phyloP scores from a whole-genome alignment of 768 basidiomycete genomes.

The Phallus indusiatus region DNA sequence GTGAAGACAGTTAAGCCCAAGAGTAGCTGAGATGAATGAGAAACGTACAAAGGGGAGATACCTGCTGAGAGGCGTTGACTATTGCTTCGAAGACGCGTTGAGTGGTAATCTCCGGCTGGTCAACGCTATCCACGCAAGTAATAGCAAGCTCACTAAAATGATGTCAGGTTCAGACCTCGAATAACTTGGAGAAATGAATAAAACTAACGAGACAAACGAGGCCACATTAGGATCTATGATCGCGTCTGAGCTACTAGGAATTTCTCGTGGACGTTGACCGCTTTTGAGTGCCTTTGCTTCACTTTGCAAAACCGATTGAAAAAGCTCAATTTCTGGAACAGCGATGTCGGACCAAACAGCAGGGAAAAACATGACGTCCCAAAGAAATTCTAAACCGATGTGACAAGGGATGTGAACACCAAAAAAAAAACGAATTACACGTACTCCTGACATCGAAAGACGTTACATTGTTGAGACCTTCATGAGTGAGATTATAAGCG shows the following conservation, averaged over 20 bases:
- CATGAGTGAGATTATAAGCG: neutral
- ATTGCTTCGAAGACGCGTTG: neutral
- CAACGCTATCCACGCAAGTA: constrained; percentile 5
- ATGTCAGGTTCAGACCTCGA: neutral
- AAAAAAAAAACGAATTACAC: neutral
- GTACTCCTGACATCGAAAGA: neutral
- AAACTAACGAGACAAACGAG: neutral
- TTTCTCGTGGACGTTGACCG: neutral
- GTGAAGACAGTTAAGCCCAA: constrained; percentile 14
- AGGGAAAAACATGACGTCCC: neutral
- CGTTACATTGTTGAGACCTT: neutral
- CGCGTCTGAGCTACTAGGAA: neutral
- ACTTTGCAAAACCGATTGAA: neutral
- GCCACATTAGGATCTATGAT: neutral
- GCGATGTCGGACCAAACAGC: neutral
- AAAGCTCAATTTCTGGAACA: neutral
- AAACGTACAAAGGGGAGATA: neutral
- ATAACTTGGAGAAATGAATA: neutral
- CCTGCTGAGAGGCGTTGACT: neutral
- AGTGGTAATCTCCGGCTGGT: constrained; percentile 1
- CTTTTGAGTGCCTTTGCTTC: neutral
- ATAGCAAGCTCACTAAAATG: neutral
- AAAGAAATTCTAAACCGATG: neutral
- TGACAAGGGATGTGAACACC: neutral
- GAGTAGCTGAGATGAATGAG: neutral